Evolutionary conservation across 371 early-diverging fungal species (phyloP).

Genomic region (Paraphysoderma sedebokerense): DNA sequence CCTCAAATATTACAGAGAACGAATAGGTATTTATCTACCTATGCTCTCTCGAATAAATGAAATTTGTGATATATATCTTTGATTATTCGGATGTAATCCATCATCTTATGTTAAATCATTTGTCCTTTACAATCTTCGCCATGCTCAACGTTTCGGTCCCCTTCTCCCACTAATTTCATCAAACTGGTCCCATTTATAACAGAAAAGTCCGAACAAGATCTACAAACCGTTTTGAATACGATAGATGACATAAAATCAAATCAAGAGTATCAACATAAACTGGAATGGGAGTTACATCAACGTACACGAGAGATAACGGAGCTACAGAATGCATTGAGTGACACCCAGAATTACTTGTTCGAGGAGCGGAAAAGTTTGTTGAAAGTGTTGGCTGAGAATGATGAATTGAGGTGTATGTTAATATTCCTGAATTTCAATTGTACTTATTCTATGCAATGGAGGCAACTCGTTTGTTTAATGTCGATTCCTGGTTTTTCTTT

Average conservation of each 20-base stretch:
- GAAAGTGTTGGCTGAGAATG: slow-evolving; percentile 26
- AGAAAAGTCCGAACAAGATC: slow-evolving; percentile 19
- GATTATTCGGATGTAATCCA: too few species aligned
- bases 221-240: slow-evolving; percentile 9
- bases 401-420: slow-evolving; percentile 19
- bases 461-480: not conserved
- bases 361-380: slow-evolving; percentile 25
- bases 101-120: too few species aligned
- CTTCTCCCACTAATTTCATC: not conserved
- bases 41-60: too few species aligned
- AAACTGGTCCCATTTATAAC: not conserved
- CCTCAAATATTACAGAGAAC: slow-evolving; percentile 13
- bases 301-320: slow-evolving; percentile 13
- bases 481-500: not conserved
- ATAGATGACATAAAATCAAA: slow-evolving; percentile 15
- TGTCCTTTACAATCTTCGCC: too few species aligned
- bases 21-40: slow-evolving; percentile 4
- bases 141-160: too few species aligned
- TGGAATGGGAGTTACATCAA: slow-evolving; percentile 24
- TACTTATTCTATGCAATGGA: not conserved
- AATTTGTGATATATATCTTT: not conserved
- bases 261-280: slow-evolving; percentile 21
- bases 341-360: slow-evolving; percentile 19
- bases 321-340: slow-evolving; percentile 20
- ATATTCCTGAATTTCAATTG: not conserved